Evolutionary conservation across 2,329 filamentous ascomycete genomes (phyloP).

Genomic region (Amauroascus niger): DNA sequence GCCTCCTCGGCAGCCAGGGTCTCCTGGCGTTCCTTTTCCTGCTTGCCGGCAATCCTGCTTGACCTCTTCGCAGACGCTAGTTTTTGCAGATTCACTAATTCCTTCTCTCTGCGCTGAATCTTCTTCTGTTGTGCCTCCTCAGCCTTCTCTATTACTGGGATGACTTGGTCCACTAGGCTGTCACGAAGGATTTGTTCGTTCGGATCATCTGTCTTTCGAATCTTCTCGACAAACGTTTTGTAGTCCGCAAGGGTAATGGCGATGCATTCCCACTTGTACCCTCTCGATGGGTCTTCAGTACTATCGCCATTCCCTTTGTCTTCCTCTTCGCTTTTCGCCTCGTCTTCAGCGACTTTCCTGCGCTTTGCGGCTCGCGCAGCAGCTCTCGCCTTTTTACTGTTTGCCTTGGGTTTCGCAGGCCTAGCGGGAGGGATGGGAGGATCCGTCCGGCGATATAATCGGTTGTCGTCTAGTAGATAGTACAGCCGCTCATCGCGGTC

Average conservation of each 20-base stretch:
- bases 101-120: conserved; percentile 63
- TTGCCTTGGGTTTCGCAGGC: conserved; percentile 52
- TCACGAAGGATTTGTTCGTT: conserved; percentile 73
- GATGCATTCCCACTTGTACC: conserved; percentile 82
- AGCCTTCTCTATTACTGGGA: conserved; percentile 75
- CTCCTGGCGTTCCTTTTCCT: conserved; percentile 66
- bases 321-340: conserved; percentile 38
- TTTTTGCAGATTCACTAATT: conserved; percentile 71
- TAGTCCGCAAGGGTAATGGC: conserved; percentile 75
- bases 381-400: conserved; percentile 55
- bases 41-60: conserved; percentile 72
- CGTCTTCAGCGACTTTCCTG: conserved; percentile 44
- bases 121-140: conserved; percentile 61
- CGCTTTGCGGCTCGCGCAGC: conserved; percentile 61
- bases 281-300: conserved; percentile 57
- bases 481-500: conserved; percentile 79
- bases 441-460: conserved; percentile 81
- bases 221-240: conserved; percentile 56
- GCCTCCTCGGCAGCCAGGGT: conserved; percentile 62
- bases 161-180: conserved; percentile 63
- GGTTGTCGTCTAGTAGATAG: conserved; percentile 86
- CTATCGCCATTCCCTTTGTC: conserved; percentile 32
- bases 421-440: conserved; percentile 49
- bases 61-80: conserved; percentile 92
- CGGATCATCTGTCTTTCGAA: conserved; percentile 66